Evolutionary conservation across 1,139 yeast species (phyloP), one percentile per base, ranked within the genome.

Genomic region (Zygotorulaspora mrakii): DNA sequence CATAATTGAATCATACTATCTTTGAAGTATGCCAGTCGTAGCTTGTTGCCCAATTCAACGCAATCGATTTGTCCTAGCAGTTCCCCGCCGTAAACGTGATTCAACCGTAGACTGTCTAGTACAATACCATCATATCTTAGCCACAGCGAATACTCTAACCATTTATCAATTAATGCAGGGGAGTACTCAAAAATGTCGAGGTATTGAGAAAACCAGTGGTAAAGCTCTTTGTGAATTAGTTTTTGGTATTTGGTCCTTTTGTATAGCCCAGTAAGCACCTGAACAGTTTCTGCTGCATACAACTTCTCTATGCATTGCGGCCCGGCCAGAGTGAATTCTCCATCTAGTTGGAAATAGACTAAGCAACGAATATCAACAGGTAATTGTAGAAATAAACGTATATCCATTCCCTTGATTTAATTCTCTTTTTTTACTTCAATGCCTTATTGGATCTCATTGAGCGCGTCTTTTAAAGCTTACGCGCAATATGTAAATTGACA

Each of bases 71-170:
- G 43, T 2, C 59, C 55, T 5, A 51, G 23, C 11, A 58, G 30
- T 2, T 37, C 23, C 1, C 59, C 59, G 11, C 47, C 55, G 38
- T 51, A 53, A 6, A 42, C 35, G 29, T 54, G 57, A 36, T 57
- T 56, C 8, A 59, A 11, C 22, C 61, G 35, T 18, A 61, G 31
- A 33, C 53, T 52, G 43, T 61, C 65, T 25, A 57, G 36, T 7
- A 55, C 47, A 12, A 61, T 44, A 10, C 54, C 39, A 40, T 61
- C 65, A 37, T 56, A 59, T 12, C 59, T 37, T 14, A 59, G 33
- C 57, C 61, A 55, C 4, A 47, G 34, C 3, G 55, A 42, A 35
- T 48, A 54, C 6, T 45, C 46, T 2, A 57, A 33, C 64, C 64
- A 61, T 10, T 37, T 26, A 9, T 40, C 43, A 3, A 58, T 39